Base-by-base conservation (phyloP, 768 basidiomycete genomes). In the Rhodotorula sphaerocarpa region DNA sequence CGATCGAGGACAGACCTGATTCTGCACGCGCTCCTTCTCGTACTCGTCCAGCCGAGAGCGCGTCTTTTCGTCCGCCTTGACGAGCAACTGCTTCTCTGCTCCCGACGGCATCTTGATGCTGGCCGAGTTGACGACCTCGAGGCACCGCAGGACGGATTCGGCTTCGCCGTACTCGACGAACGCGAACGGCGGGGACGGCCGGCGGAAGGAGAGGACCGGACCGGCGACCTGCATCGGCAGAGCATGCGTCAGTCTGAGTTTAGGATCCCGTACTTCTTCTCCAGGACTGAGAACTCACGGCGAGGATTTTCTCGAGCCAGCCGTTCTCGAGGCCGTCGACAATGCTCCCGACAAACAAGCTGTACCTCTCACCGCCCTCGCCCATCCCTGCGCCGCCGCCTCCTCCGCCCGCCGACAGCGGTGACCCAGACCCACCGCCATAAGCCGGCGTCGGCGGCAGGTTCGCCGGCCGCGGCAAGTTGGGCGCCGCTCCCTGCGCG, bases 21-120 rank as follows among this genome's bases (percentile, higher is more conserved):
- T 88, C 60, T 81, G 76, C 79, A 88, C 87, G 67, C 87, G 82
- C 70, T 86, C 84, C 23, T 84, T 79, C 55, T 84, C 80, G 74
- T 89, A 95, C 39, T 87, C 86, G 69, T 96, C 90, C 63, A 97
- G 75, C 70, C 92, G 88, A 14, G 82, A 79, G 54, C 84, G 84
- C 0, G 90, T 95, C 77, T 95, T 95, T 77, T 95, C 90, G 75
- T 99, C 95, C 60, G 89, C 90, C 78, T 93, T 96, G 65, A 96
- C 84, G 86, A 84, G 75, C 23, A 87, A 73, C 55, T 81, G 80
- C 75, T 86, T 86, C 67, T 81, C 81, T 23, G 80, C 80, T 46
- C 83, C 80, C 69, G 82, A 80, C 63, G 83, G 73, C 55, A 83
- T 82, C 15, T 84, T 84, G 43, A 88, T 72, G 69, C 82, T 82